A percentile compares a stretch with the other conserved stretches of the same genome.
Conservation (phyloP, 495 filamentous ascomycete species). For the Trichoderma asperelloides region DNA sequence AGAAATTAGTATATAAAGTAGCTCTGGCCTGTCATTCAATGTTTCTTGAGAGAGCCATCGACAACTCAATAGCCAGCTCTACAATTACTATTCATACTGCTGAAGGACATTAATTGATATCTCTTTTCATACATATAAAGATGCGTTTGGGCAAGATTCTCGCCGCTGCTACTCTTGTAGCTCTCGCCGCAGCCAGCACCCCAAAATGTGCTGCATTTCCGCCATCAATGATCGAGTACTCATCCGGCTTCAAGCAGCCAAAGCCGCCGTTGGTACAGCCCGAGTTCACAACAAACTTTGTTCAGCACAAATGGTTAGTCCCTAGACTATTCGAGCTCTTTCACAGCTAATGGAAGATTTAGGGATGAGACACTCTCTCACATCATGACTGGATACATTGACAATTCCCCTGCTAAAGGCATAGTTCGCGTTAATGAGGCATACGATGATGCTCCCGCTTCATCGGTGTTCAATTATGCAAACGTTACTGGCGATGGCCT, state of each 20-base stretch:
- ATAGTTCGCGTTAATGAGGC: constrained; percentile 22
- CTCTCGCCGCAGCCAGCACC: background rate
- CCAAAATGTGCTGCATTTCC: background rate
- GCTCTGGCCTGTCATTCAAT: too few species aligned
- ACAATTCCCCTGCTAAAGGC: constrained; percentile 20
- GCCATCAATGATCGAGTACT: constrained; percentile 13
- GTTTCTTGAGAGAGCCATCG: too few species aligned
- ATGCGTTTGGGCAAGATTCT: background rate
- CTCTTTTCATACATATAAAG: background rate
- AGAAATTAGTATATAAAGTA: too few species aligned
- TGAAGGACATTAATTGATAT: background rate
- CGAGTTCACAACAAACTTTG: constrained; percentile 21
- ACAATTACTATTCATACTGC: background rate
- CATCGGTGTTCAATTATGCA: constrained; percentile 25
- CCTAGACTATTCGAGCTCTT: background rate
- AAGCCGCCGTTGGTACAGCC: constrained; percentile 21
- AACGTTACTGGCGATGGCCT: constrained; percentile 22
- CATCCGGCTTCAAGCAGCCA: constrained; percentile 20
- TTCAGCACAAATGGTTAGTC: constrained; percentile 25
- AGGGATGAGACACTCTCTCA: constrained; percentile 27
- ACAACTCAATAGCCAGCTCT: background rate
- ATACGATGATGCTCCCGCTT: constrained; percentile 19
- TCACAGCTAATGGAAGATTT: background rate
- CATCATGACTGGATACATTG: constrained; percentile 23
- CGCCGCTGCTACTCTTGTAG: background rate